A percentile compares a stretch with the other conserved stretches of the same genome.
Evolutionary conservation across 1,139 yeast species (phyloP).

Genomic region (Hyphopichia khmerensis): DNA sequence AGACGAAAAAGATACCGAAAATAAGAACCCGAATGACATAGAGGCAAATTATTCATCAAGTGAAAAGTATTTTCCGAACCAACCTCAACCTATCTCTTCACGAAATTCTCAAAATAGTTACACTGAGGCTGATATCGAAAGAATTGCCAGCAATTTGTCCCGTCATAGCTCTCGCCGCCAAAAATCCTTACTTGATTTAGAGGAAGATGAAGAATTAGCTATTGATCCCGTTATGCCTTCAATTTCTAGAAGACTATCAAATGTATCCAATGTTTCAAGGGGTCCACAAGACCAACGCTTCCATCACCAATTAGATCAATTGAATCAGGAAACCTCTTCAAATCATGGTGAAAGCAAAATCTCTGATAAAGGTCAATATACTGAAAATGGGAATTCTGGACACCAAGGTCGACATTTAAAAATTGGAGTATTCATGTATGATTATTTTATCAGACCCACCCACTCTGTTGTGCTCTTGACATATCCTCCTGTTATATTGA

Average conservation of each 20-base stretch:
- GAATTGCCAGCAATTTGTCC: conserved; percentile 21
- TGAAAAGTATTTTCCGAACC: not conserved
- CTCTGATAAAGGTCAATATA: no score
- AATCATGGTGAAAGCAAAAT: not conserved
- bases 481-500: conserved; percentile 73
- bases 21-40: not conserved
- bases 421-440: conserved; percentile 29
- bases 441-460: conserved; percentile 45
- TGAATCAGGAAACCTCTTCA: not conserved
- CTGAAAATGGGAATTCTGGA: no score
- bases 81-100: conserved; percentile 1
- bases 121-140: conserved; percentile 14
- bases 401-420: not conserved
- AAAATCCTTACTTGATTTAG: conserved; percentile 6
- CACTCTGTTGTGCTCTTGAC: conserved; percentile 52
- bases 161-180: conserved; percentile 7
- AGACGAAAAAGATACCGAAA: not conserved
- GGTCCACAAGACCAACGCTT: conserved; percentile 24
- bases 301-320: conserved; percentile 20
- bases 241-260: conserved; percentile 35
- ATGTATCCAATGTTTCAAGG: conserved; percentile 33
- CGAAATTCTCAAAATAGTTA: conserved; percentile 4
- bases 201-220: conserved; percentile 26
- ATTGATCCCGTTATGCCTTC: conserved; percentile 42
- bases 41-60: not conserved